phyloP scores from a whole-genome alignment of 139 green algal genomes.

The Limnomonas spitsbergensis region DNA sequence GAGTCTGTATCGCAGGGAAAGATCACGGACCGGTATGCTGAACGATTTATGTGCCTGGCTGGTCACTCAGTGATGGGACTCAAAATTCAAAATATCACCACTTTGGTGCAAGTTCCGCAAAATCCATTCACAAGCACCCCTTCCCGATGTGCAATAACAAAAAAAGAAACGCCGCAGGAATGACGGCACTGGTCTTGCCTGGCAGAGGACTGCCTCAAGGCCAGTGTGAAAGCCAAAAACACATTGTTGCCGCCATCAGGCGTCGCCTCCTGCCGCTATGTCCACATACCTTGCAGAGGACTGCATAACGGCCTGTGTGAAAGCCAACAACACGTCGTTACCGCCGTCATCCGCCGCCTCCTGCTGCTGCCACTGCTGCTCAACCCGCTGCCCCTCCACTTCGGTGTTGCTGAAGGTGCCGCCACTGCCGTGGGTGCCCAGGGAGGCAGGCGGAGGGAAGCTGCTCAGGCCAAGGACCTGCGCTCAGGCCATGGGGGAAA shows the following conservation, averaged over 20 bases:
- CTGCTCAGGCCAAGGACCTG: background rate
- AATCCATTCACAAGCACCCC: background rate
- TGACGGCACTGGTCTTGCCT: background rate
- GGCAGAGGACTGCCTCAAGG: background rate
- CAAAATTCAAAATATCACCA: too few relatives aligned
- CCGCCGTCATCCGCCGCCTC: background rate
- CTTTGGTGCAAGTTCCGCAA: too few relatives aligned
- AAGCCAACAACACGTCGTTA: background rate
- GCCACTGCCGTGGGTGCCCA: too few relatives aligned
- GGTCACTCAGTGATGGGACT: too few relatives aligned
- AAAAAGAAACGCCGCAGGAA: background rate
- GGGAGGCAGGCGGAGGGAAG: too few relatives aligned
- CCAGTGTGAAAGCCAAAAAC: background rate
- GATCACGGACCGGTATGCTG: too few relatives aligned
- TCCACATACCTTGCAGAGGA: background rate
- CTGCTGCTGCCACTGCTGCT: background rate
- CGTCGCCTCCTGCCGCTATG: too few relatives aligned
- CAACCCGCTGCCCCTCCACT: background rate
- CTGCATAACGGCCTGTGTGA: background rate
- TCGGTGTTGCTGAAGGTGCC: background rate
- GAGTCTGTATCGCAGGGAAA: too few relatives aligned
- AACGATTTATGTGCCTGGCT: too few relatives aligned
- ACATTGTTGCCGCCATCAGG: too few relatives aligned
- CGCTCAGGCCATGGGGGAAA: background rate
- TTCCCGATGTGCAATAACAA: background rate